phyloP scores from a whole-genome alignment of 2,329 filamentous ascomycete species.

The Phyllosticta citrichinensis region DNA sequence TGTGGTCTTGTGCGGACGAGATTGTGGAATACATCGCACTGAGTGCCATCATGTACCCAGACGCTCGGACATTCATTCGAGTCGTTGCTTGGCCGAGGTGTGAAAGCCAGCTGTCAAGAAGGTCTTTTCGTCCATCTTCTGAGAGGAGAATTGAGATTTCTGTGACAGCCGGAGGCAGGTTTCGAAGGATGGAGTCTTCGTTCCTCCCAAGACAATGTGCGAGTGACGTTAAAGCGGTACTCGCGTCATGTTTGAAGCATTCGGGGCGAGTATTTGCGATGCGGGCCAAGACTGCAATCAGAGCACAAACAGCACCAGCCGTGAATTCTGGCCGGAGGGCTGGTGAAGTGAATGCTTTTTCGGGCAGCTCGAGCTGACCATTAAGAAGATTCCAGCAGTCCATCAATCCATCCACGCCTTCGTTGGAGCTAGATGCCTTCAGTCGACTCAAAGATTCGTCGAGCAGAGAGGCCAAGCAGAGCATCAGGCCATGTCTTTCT shows the following conservation, averaged over 20 bases:
- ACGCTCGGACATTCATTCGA: constrained; percentile 31
- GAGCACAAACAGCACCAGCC: constrained; percentile 49
- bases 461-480: constrained; percentile 49
- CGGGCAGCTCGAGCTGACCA: constrained; percentile 24
- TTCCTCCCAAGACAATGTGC: constrained; percentile 25
- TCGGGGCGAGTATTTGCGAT: constrained; percentile 28
- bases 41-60: constrained; percentile 35
- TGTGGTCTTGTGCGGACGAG: constrained; percentile 11
- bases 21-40: constrained; percentile 25
- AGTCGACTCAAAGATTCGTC: constrained; percentile 10
- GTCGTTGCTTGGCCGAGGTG: constrained; percentile 26
- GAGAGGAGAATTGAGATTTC: constrained; percentile 17
- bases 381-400: constrained; percentile 19
- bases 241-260: neutral
- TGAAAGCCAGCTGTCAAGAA: constrained; percentile 22
- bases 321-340: constrained; percentile 53
- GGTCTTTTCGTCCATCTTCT: constrained; percentile 7
- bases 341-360: constrained; percentile 29
- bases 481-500: constrained; percentile 57
- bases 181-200: constrained; percentile 24
- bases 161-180: constrained; percentile 19
- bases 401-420: constrained; percentile 13
- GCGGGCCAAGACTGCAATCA: constrained; percentile 31
- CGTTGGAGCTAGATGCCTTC: neutral
- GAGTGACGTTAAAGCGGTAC: constrained; percentile 13